Base-by-base conservation (phyloP, 192 early-diverging fungal genomes). In the Coemansia sp. region DNA sequence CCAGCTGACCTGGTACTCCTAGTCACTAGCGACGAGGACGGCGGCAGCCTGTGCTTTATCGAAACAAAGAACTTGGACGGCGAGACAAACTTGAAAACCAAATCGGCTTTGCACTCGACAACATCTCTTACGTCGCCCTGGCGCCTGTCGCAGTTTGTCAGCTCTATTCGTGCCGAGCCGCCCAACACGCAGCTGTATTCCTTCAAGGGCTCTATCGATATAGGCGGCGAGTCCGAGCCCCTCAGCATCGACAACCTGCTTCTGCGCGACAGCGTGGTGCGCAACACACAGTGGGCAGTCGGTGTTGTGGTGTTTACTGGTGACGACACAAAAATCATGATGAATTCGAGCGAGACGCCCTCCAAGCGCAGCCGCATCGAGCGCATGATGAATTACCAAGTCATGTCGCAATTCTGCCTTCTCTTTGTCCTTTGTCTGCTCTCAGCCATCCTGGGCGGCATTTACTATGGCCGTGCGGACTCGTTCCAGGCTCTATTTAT, bases 31-130 rank as follows among this genome's bases (percentile, higher is more conserved):
- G 96, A 93, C 41, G 72, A 81, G 3, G 91, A 93, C 52, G 84
- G 85, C 36, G 60, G 88, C 0, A n/a, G n/a, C n/a, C n/a, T n/a
- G n/a, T 94, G 91, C 49, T 97, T 89, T 67, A 81, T 95, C n/a
- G 96, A 99, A 68, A 99, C 96, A 0, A 95, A 99, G 55, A 94
- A 96, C 58, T 80, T 99, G 30, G 96, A 99, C 52, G 96, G 96
- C 50, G 96, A 99, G 62, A 99, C 96, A 7, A 99, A 97, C 57
- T 77, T 99, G 26, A 99, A 99, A 71, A 82, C 90, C 23, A 85
- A 91, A 37, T 78, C 84, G 35, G 81, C 85, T 3, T 41, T 87
- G 43, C 56, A 74, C 0, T 78, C 83, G 14, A 93, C 89, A 10
- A 60, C 65, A 15, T 79, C 74, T 35, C 38, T 91, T 18, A 42